A percentile compares a stretch with the other conserved stretches of the same genome.
Conservation (phyloP, 805 yeast species). For the Yarrowia sp. region DNA sequence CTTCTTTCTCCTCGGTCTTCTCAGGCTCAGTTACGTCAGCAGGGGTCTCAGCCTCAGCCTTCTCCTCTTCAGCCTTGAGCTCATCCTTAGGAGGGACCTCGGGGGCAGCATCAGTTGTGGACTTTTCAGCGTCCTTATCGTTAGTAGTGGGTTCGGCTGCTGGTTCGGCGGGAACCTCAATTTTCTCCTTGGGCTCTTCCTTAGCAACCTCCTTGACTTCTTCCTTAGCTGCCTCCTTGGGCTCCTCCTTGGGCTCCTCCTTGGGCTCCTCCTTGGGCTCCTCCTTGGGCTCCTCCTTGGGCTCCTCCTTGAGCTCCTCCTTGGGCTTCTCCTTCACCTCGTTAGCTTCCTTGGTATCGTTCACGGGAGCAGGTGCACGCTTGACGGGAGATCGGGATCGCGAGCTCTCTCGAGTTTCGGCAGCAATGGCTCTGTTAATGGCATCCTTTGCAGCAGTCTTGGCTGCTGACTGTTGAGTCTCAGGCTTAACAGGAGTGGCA, state of each 20-base stretch:
- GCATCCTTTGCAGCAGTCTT: slow-evolving; percentile 27
- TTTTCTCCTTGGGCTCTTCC: slow-evolving; percentile 11
- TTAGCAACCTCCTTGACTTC: slow-evolving; percentile 27
- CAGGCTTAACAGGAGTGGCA: background rate
- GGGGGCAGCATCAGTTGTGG: background rate
- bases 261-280: slow-evolving; percentile 22
- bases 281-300: slow-evolving; percentile 7
- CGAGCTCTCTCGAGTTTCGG: slow-evolving; percentile 15
- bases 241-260: no score
- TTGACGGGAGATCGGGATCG: slow-evolving; percentile 6
- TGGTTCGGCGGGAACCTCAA: background rate
- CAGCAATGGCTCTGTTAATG: slow-evolving; percentile 15
- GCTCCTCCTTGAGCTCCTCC: slow-evolving; percentile 36
- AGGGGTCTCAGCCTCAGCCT: background rate
- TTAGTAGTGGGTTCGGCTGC: background rate
- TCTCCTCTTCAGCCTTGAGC: background rate
- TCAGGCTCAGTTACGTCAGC: background rate
- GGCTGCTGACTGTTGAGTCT: background rate
- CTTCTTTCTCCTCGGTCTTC: background rate
- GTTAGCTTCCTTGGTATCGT: slow-evolving; percentile 1
- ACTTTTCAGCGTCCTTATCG: background rate
- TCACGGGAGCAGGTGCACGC: background rate
- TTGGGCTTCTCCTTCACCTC: slow-evolving; percentile 47
- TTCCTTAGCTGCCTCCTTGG: slow-evolving; percentile 40
- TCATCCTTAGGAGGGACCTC: slow-evolving; percentile 9